Evolutionary conservation across 1,139 yeast genomes (phyloP), one percentile per base, ranked within the genome.

Genomic region (Candida frijolesensis): DNA sequence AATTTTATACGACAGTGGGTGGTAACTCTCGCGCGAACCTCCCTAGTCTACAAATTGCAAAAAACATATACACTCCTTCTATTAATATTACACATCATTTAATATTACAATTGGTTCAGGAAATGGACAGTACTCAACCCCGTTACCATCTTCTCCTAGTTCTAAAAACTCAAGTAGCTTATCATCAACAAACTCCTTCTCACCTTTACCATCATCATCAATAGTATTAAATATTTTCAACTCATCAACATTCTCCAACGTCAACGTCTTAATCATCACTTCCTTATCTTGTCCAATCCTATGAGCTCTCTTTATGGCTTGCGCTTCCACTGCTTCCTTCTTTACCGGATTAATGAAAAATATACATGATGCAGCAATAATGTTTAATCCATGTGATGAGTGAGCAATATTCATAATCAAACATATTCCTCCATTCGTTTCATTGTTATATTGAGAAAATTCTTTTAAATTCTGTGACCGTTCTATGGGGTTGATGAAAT

Each of bases 381-480:
- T 83, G 0, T 88, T 84, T 47, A 86, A 64, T 0, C 92, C 92
- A 67, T 85, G 89, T 0, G 91, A 75, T 0, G 91, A 91, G 49
- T 85, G 63, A 54, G 80, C 76, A 48, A 85, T 68, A 60, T 85
- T 90, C 91, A 86, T 86, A 1, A 86, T 70, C 50, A 86, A 67
- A 1, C 80, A 70, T 2, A 79, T 65, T 0, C 86, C 84, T 9
- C 80, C 83, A n/a, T 66, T 60, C 2, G 49, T 44, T 16, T 60
- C 62, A 44, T 64, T 58, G 25, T 68, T 66, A 59, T 72, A 71
- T 3, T 68, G 60, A 42, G 80, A 76, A 55, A 85, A 86, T 9
- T 77, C 76, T 0, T 79, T 67, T 38, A 86, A 65, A 54, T 83
- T 83, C 44, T 69, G 70, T 0, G 86, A 78, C 52, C 91, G 66